Evolutionary conservation across 768 basidiomycete genomes (phyloP).

Genomic region (Dioszegia crocea): DNA sequence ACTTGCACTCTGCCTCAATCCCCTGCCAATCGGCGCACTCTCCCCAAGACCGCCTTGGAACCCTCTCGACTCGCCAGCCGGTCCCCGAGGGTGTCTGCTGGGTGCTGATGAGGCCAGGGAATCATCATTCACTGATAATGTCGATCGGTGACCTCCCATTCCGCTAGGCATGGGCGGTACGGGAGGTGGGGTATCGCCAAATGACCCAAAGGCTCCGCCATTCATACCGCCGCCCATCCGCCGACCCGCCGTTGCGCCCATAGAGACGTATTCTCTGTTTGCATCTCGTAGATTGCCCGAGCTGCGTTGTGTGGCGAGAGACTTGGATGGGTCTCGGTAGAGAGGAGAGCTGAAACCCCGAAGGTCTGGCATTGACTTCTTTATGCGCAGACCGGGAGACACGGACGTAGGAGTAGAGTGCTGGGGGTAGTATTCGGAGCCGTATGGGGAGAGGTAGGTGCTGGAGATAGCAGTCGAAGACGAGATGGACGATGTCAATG

Average conservation of each 20-base stretch:
- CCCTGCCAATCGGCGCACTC: slow-evolving; percentile 8
- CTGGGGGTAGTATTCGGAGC: slow-evolving; percentile 7
- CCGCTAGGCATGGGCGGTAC: slow-evolving; percentile 39
- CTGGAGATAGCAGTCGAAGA: slow-evolving; percentile 20
- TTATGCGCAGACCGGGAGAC: slow-evolving; percentile 67
- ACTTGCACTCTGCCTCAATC: slow-evolving; percentile 9
- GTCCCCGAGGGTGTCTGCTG: slow-evolving; percentile 43
- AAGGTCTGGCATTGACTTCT: slow-evolving; percentile 99
- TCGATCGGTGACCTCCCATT: slow-evolving; percentile 8
- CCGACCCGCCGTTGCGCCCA: slow-evolving; percentile 35
- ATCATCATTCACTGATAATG: neutral
- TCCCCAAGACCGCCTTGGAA: slow-evolving; percentile 24
- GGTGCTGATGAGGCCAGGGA: slow-evolving; percentile 4
- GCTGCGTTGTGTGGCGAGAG: slow-evolving; percentile 45
- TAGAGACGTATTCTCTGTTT: slow-evolving; percentile 40
- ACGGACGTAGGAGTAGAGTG: slow-evolving; percentile 31
- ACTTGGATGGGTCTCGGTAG: slow-evolving; percentile 46
- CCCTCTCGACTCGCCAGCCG: slow-evolving; percentile 39
- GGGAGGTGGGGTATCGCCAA: slow-evolving; percentile 27
- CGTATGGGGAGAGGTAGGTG: slow-evolving; percentile 44
- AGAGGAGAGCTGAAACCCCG: slow-evolving; percentile 48
- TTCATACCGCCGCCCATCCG: slow-evolving; percentile 9
- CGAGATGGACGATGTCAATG: slow-evolving; percentile 49
- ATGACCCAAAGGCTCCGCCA: slow-evolving; percentile 17
- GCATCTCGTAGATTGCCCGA: slow-evolving; percentile 46